Base-by-base conservation (phyloP, 108 stramenopile genomes). In the Epithemia pelagica region DNA sequence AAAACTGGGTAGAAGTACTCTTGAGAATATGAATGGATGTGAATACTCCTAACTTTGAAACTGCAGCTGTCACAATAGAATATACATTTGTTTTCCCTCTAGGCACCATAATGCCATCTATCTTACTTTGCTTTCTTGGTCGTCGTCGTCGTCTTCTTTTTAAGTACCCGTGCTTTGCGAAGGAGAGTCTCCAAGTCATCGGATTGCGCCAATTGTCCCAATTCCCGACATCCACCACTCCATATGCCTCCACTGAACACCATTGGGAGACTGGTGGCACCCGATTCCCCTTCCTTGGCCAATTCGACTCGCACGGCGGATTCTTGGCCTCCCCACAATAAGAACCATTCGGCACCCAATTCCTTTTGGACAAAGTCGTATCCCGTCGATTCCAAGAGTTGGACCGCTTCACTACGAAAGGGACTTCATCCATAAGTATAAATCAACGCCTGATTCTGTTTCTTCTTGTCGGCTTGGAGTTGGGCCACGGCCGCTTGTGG, bases 391-490 rank as follows among this genome's bases (percentile, higher is more conserved):
- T 89, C 81, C 55, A 89, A 72, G 26, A 89, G 75, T 22, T 72
- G 60, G 2, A 81, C 21, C 0, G 88, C 88, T 64, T 86, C 88
- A 19, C 83, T 58, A 5, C 64, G 65, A 62, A 89, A 89, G 2
- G 88, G 88, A 26, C 73, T 75, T 1, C 86, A 70, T 1, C 76
- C 80, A 55, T 89, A 86, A 0, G 83, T 89, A 66, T 89, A 89
- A 51, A 89, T 86, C 27, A 88, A 59, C 37, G 78, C 74, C 24
- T 71, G 65, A 62, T 75, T 83, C 21, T 32, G 37, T 32, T 74
- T 73, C 53, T 76, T 76, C 19, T 27, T 33, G n/a, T n/a, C n/a
- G n/a, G n/a, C n/a, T n/a, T n/a, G n/a, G n/a, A n/a, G n/a, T 51
- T 66, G 55, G 29, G 60, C 60, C 0, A 84, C 83, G 23, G 30